Evolutionary conservation across 441 rosid genomes (phyloP).

Genomic region (Theobroma grandiflorum): DNA sequence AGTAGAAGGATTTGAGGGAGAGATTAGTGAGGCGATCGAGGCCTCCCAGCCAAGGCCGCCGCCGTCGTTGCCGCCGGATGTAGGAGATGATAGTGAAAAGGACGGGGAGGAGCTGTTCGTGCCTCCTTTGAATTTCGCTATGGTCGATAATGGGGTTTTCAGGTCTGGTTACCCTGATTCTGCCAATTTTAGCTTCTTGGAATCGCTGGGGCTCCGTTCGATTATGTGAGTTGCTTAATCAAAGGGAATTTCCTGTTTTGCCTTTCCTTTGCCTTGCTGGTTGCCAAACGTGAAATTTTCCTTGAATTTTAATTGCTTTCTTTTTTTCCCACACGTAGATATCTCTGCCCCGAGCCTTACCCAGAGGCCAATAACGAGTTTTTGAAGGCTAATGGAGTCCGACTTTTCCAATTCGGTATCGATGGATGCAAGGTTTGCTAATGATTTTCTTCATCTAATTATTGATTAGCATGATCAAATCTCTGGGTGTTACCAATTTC

Average conservation of each 20-base stretch:
- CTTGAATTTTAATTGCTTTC: not conserved
- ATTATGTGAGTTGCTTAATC: constrained; percentile 46
- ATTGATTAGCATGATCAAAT: not conserved
- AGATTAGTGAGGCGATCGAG: constrained; percentile 35
- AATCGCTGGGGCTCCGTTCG: constrained; percentile 59
- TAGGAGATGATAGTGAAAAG: constrained; percentile 33
- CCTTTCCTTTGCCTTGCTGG: not conserved
- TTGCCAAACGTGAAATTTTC: not conserved
- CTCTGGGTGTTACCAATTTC: not conserved
- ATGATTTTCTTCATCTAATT: not conserved
- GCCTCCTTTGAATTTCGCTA: constrained; percentile 67
- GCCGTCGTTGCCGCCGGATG: not conserved
- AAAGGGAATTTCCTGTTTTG: not conserved
- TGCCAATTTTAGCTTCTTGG: constrained; percentile 61
- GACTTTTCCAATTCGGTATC: constrained; percentile 64
- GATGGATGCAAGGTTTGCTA: constrained; percentile 62
- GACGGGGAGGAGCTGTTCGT: constrained; percentile 53
- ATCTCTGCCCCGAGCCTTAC: constrained; percentile 68
- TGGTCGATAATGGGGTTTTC: constrained; percentile 65
- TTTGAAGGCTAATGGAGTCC: constrained; percentile 55
- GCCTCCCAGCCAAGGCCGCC: not conserved
- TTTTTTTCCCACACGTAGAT: constrained; percentile 35
- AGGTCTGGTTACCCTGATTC: constrained; percentile 72
- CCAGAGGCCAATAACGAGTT: constrained; percentile 57
- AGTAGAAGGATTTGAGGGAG: constrained; percentile 40